Base-by-base conservation (phyloP, 208 protist genomes). In the Acanthamoeba culbertsoni region DNA sequence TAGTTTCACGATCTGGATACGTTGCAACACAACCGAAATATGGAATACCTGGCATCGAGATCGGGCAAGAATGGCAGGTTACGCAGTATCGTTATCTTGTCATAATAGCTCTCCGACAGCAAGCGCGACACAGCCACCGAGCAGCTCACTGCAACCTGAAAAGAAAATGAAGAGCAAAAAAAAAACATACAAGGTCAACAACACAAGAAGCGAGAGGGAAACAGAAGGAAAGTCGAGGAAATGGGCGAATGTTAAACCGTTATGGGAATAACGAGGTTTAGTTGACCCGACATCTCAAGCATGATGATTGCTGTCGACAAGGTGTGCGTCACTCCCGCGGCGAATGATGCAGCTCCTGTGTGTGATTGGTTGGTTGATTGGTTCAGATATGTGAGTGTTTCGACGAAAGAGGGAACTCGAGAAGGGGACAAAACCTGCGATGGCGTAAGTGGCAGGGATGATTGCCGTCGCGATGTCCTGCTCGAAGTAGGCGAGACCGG, bases 281-380 rank as follows among this genome's bases (percentile, higher is more conserved):
- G 57, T 26, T 94, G 48, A 23, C 92, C 92, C 26, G 75, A 71
- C 37, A 94, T 88, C 92, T 94, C 92, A 8, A 94, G 59, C 35
- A 94, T 57, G n/a, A 94, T 91, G 14, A 94, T 53, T 3, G 92
- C 92, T 10, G 92, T 91, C 23, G 92, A 94, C 48, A 94, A 37
- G 0, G 92, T 91, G 51, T 94, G 92, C 5, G 92, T 94, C 12
- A 91, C 46, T 4, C 75, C 86, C 4, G 77, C 75, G 26, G 37
- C 48, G 40, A 94, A 92, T 23, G 92, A 71, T 4, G 92, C 92
- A 31, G 92, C 92, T 8, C 92, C 92, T 94, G 77, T n/a, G n/a
- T n/a, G n/a, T n/a, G n/a, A n/a, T n/a, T n/a, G n/a, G n/a, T n/a
- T n/a, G n/a, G n/a, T n/a, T n/a, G n/a, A n/a, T n/a, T n/a, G n/a